These are phyloP conservation scores for Artemisia tridentata DNA, from an alignment of 129 eudicot species.

Conservation along the genomic window DNA sequence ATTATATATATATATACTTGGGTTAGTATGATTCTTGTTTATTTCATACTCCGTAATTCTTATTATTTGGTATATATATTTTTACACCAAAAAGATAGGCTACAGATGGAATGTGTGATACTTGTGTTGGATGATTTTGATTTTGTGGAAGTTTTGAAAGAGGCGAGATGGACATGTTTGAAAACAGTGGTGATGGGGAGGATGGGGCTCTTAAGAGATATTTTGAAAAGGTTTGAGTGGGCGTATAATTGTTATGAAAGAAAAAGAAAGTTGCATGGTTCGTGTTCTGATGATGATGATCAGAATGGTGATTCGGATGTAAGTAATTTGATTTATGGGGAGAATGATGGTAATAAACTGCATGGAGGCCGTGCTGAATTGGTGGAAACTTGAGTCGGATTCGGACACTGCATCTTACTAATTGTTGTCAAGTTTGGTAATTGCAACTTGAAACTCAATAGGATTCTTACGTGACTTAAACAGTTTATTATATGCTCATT, in stretches of 20 bases:
- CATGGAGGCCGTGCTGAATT: too few relatives aligned
- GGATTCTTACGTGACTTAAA: neutral
- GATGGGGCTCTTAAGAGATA: too few relatives aligned
- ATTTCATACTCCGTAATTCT: neutral
- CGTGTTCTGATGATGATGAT: slow-evolving; percentile 11
- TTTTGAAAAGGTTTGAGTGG: neutral
- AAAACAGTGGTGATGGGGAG: too few relatives aligned
- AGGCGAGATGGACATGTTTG: too few relatives aligned
- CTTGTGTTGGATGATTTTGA: too few relatives aligned
- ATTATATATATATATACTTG: slow-evolving; percentile 81
- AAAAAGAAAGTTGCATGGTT: neutral
- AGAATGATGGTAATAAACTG: slow-evolving; percentile 24
- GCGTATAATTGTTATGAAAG: neutral
- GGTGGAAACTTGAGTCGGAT: too few relatives aligned
- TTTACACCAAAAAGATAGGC: too few relatives aligned
- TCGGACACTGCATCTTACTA: too few relatives aligned
- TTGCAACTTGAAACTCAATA: neutral
- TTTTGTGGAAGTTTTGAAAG: too few relatives aligned
- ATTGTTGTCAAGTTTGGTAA: neutral
- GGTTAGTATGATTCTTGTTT: slow-evolving; percentile 41
- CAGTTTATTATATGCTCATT: neutral
- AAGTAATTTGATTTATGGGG: slow-evolving; percentile 19
- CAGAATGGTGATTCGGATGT: slow-evolving; percentile 24
- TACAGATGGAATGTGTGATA: too few relatives aligned
- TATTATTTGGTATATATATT: too few relatives aligned